Evolutionary conservation across 73 alveolate species (phyloP), one percentile per base, ranked within the genome.

Genomic region (Stentor coeruleus): DNA sequence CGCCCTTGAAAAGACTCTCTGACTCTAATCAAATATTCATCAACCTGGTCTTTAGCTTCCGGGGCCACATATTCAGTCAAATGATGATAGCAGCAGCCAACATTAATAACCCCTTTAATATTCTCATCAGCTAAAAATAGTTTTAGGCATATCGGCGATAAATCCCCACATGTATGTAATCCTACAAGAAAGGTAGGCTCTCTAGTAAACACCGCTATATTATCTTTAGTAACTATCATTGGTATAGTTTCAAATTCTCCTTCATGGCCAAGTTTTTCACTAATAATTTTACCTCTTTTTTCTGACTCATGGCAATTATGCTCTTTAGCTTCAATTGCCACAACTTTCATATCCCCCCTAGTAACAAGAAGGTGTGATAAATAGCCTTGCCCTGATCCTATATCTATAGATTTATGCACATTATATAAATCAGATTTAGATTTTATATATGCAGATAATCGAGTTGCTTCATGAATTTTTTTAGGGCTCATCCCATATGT

Each of bases 91-190:
- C 83, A 75, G 66, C 83, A 75, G 14, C 83, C 83, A 14, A 75
- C 83, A n/a, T 39, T 75, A 0, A 75, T 14, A 1, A 75, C n/a
- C 6, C 59, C 72, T 37, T 33, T 31, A 20, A 75, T 39, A 20
- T 36, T 28, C 15, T 28, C 38, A 66, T 40, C 72, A 39, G n/a
- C 2, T 14, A 40, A 20, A 75, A 75, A 75, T 35, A 40, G 74
- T 2, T 75, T 75, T n/a, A 75, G 14, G 59, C 59, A 40, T 30
- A 15, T 38, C 1, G 72, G 80, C n/a, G 74, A 33, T 36, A 75
- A 33, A 75, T 75, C 83, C 39, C 83, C 83, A 2, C 83, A 75
- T 20, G 74, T 40, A 75, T 75, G 83, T n/a, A 75, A 66, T 31
- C 79, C 79, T 14, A 66, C 37, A 1, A 66, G 39, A 26, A 66